phyloP scores from a whole-genome alignment of 345 rosid species.

The Abelmoschus esculentus region DNA sequence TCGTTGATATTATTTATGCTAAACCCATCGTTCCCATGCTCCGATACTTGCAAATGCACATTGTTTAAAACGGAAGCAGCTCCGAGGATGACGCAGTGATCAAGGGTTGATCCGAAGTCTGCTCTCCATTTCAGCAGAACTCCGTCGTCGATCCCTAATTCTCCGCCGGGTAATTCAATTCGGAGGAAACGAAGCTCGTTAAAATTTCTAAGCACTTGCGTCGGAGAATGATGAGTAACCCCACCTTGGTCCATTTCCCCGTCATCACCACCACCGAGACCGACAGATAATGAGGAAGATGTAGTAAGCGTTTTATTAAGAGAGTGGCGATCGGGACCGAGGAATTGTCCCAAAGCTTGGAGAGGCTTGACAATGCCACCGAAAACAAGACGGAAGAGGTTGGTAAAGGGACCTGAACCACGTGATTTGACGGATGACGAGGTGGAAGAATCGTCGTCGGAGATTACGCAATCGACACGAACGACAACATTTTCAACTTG shows the following conservation, averaged over 20 bases:
- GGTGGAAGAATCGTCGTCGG: constrained; percentile 61
- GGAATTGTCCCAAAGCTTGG: constrained; percentile 60
- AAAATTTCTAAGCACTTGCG: constrained; percentile 84
- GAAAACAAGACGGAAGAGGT: constrained; percentile 45
- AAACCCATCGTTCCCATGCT: constrained; percentile 20
- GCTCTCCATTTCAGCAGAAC: constrained; percentile 90
- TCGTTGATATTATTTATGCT: constrained; percentile 4
- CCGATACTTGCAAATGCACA: constrained; percentile 17
- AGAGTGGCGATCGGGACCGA: constrained; percentile 41
- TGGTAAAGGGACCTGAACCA: constrained; percentile 29
- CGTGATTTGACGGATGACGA: constrained; percentile 49
- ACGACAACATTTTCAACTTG: constrained; percentile 83
- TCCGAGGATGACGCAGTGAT: constrained; percentile 80
- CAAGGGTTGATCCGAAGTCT: constrained; percentile 88
- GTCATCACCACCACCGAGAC: constrained; percentile 34
- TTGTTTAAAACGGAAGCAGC: constrained; percentile 55
- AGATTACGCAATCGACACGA: constrained; percentile 85
- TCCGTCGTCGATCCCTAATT: constrained; percentile 75
- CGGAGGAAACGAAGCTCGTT: constrained; percentile 77
- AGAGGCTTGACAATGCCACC: constrained; percentile 74
- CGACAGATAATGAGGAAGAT: constrained; percentile 31
- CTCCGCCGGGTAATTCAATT: constrained; percentile 84
- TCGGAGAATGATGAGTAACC: constrained; percentile 91
- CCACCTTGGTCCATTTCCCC: constrained; percentile 71
- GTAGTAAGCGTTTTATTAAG: neutral